phyloP scores from a whole-genome alignment of 352 stramenopile species.

The Pythium folliculosum region DNA sequence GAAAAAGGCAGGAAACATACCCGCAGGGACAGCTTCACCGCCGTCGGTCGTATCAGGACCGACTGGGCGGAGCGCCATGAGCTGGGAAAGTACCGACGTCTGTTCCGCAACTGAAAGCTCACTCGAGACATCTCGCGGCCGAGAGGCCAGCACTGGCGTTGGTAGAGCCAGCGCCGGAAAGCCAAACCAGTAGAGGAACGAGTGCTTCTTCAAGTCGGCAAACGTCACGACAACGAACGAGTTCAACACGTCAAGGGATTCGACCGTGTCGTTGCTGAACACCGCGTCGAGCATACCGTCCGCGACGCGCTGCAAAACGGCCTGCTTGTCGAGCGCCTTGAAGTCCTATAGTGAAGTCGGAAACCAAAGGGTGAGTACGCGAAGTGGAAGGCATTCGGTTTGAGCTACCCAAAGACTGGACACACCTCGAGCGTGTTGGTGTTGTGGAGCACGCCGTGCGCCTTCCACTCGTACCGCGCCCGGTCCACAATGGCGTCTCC shows the following conservation, averaged over 20 bases:
- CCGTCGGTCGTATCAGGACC: constrained; percentile 11
- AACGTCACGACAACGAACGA: constrained; percentile 90
- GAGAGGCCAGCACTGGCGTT: constrained; percentile 37
- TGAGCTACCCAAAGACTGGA: too few species aligned
- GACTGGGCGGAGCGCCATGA: constrained; percentile 44
- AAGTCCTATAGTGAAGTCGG: constrained; percentile 55
- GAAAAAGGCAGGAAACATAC: constrained; percentile 65
- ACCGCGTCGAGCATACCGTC: constrained; percentile 40
- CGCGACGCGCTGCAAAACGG: constrained; percentile 53
- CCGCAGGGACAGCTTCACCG: background rate
- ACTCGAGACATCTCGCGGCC: constrained; percentile 30
- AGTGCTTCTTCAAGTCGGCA: constrained; percentile 93
- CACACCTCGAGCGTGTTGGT: constrained; percentile 87
- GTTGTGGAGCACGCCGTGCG: constrained; percentile 70
- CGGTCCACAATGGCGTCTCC: constrained; percentile 35
- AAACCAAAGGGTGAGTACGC: background rate
- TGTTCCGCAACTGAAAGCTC: constrained; percentile 48
- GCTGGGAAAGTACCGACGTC: constrained; percentile 33
- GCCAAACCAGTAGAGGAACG: constrained; percentile 94
- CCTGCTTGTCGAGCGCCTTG: constrained; percentile 80
- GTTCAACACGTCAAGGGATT: constrained; percentile 62
- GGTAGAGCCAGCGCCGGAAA: constrained; percentile 80
- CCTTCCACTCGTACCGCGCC: constrained; percentile 76
- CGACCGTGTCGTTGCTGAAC: constrained; percentile 23
- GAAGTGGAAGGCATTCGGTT: too few species aligned